These are phyloP conservation scores for Psidium guajava DNA, from an alignment of 345 rosid species.

Conservation along the genomic window DNA sequence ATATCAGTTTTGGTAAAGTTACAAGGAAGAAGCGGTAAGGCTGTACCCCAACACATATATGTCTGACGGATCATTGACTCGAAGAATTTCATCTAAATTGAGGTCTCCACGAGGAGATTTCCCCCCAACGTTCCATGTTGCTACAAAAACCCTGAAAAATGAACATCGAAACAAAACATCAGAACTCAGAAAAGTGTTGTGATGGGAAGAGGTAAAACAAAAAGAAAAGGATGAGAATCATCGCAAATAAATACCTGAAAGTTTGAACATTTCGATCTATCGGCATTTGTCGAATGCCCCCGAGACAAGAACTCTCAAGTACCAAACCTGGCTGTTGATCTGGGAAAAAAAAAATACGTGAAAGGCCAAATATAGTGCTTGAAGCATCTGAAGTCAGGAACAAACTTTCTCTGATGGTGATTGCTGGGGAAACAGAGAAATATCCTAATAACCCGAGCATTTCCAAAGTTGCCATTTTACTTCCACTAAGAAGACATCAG, in stretches of 20 bases:
- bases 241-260: conserved; percentile 34
- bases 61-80: conserved; percentile 44
- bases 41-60: conserved; percentile 77
- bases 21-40: background rate
- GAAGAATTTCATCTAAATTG: conserved; percentile 66
- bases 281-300: conserved; percentile 25
- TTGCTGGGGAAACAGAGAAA: background rate
- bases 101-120: conserved; percentile 58
- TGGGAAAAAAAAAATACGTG: conserved; percentile 14
- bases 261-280: conserved; percentile 31
- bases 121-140: conserved; percentile 98
- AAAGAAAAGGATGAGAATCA: background rate
- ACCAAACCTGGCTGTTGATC: conserved; percentile 34
- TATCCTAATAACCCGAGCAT: background rate
- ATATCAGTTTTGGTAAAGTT: background rate
- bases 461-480: background rate
- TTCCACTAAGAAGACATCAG: background rate
- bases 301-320: conserved; percentile 29
- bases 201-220: background rate
- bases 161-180: background rate
- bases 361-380: background rate
- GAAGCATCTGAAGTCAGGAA: background rate
- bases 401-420: background rate
- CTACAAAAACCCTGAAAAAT: conserved; percentile 59
- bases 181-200: background rate